phyloP scores from a whole-genome alignment of 1,284 basidiomycete genomes.

The Microbotryomycetes sp. region DNA sequence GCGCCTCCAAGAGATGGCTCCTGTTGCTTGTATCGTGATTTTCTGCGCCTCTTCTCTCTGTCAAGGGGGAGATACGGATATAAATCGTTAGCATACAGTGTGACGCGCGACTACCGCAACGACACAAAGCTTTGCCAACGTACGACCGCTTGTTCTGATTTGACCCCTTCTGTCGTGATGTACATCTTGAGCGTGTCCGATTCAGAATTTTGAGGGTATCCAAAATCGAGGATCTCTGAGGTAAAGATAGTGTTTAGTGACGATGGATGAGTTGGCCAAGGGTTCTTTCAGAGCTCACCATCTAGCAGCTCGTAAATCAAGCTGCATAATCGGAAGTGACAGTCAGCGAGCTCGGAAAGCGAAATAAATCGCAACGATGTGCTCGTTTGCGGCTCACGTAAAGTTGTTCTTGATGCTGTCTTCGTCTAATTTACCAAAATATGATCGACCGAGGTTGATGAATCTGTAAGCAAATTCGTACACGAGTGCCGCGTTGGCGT shows the following conservation, averaged over 20 bases:
- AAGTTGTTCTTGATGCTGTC: slow-evolving; percentile 99
- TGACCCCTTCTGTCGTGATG: slow-evolving; percentile 94
- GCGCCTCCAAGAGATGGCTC: slow-evolving; percentile 86
- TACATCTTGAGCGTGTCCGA: slow-evolving; percentile 95
- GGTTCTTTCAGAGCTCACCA: slow-evolving; percentile 51
- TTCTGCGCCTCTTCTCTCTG: slow-evolving; percentile 88
- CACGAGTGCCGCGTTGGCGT: slow-evolving; percentile 93
- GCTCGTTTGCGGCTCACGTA: slow-evolving; percentile 47
- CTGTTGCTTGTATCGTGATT: slow-evolving; percentile 93
- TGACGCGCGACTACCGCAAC: not conserved
- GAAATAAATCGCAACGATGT: slow-evolving; percentile 24
- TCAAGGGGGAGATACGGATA: not conserved
- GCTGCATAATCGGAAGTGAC: not conserved
- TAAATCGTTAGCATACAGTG: not conserved
- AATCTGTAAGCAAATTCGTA: slow-evolving; percentile 98
- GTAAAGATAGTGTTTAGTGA: too few species aligned
- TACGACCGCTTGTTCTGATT: slow-evolving; percentile 73
- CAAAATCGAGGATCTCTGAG: slow-evolving; percentile 94
- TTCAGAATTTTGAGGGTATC: slow-evolving; percentile 99
- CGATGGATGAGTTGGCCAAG: not conserved
- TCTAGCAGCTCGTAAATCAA: slow-evolving; percentile 93
- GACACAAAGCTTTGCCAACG: too few species aligned
- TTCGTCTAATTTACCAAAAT: slow-evolving; percentile 97
- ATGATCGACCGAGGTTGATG: slow-evolving; percentile 83
- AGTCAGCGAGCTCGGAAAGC: not conserved